Conservation (phyloP, 768 basidiomycete species). For the Pleurotus sapidus region DNA sequence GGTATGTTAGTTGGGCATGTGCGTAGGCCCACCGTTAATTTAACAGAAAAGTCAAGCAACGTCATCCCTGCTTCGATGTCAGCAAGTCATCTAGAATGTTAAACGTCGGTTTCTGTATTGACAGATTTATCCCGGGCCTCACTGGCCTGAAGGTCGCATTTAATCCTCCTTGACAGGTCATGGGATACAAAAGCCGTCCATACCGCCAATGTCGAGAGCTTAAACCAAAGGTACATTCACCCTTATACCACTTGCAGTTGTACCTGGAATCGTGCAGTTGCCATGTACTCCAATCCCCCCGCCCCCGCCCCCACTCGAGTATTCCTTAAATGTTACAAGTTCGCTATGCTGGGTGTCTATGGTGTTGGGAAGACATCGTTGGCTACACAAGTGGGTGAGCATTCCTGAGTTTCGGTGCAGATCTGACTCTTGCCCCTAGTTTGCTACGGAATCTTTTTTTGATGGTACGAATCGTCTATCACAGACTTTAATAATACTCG, state of each 20-base stretch:
- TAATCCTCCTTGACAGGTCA: conserved; percentile 8
- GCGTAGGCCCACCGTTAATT: not conserved
- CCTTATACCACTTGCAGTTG: not conserved
- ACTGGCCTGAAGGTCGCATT: not conserved
- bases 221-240: conserved; percentile 4
- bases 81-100: conserved; percentile 8
- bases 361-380: conserved; percentile 28
- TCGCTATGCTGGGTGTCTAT: conserved; percentile 22
- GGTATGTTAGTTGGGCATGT: not conserved
- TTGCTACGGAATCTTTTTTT: not conserved
- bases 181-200: not conserved
- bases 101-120: conserved; percentile 7
- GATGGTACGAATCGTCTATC: not conserved
- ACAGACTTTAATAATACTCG: not conserved
- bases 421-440: not conserved
- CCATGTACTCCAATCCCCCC: not conserved
- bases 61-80: conserved; percentile 7
- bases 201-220: conserved; percentile 1
- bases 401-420: not conserved
- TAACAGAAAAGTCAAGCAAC: not conserved
- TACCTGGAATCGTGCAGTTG: not conserved
- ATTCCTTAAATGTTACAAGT: conserved; percentile 16
- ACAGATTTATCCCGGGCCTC: conserved; percentile 8
- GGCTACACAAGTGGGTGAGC: conserved; percentile 19
- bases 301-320: not conserved